Percentiles rank a stretch among this genome's conserved stretches.
Evolutionary conservation across 2,329 filamentous ascomycete species (phyloP).

Genomic region (Ploettnerulaceae sp.): DNA sequence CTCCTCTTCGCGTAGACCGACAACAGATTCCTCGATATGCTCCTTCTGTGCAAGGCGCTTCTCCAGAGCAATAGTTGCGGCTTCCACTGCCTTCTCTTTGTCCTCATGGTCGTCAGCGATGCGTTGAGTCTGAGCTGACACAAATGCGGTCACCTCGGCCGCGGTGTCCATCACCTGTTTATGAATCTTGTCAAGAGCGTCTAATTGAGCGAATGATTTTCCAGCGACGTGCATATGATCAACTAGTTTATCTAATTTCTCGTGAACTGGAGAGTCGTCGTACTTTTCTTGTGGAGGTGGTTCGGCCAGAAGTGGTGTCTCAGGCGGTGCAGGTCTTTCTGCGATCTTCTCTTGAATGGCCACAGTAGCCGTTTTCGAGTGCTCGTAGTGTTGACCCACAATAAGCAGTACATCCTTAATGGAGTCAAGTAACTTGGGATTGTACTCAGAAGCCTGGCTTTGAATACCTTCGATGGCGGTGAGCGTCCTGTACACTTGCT

Average conservation of each 20-base stretch:
- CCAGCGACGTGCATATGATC: conserved; percentile 60
- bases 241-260: conserved; percentile 54
- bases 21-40: conserved; percentile 49
- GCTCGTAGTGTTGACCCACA: conserved; percentile 82
- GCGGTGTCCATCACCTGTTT: conserved; percentile 81
- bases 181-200: conserved; percentile 83
- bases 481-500: conserved; percentile 72
- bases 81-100: conserved; percentile 72
- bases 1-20: conserved; percentile 51
- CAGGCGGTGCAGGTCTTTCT: conserved; percentile 46
- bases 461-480: conserved; percentile 71
- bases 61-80: conserved; percentile 76
- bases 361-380: conserved; percentile 63
- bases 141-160: conserved; percentile 76
- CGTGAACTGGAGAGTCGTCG: conserved; percentile 56
- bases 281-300: conserved; percentile 49
- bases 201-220: conserved; percentile 69
- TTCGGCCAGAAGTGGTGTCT: conserved; percentile 53
- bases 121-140: conserved; percentile 69
- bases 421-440: conserved; percentile 82
- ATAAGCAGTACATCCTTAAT: conserved; percentile 81
- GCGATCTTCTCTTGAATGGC: conserved; percentile 54
- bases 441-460: conserved; percentile 72
- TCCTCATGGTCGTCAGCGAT: conserved; percentile 74
- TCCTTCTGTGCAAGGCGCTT: conserved; percentile 65